phyloP scores from a whole-genome alignment of 2,329 filamentous ascomycete species.

The Cadophora sp. region DNA sequence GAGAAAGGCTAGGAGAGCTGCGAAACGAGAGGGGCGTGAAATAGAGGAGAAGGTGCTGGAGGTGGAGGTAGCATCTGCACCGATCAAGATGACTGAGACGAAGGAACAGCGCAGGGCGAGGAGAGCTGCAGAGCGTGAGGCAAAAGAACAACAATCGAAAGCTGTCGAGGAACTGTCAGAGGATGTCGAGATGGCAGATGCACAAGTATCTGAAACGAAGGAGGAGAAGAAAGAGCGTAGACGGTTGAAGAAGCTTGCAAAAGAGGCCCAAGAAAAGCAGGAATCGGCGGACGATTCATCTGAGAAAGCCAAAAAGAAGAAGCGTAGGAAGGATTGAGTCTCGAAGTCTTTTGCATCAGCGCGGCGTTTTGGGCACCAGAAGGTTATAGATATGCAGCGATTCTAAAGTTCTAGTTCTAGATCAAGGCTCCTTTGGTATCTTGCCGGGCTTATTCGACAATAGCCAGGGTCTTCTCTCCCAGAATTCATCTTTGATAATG shows the following conservation, averaged over 20 bases:
- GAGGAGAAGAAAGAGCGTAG: slow-evolving; percentile 49
- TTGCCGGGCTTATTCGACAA: slow-evolving; percentile 76
- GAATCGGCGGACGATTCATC: slow-evolving; percentile 34
- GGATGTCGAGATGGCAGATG: slow-evolving; percentile 16
- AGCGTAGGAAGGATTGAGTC: slow-evolving; percentile 36
- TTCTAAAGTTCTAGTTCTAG: slow-evolving; percentile 19
- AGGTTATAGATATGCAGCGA: slow-evolving; percentile 28
- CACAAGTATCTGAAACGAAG: slow-evolving; percentile 36
- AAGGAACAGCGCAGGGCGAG: slow-evolving; percentile 23
- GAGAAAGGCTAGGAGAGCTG: slow-evolving; percentile 22
- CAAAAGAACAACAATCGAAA: slow-evolving; percentile 13
- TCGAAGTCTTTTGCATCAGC: slow-evolving; percentile 23
- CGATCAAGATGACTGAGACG: slow-evolving; percentile 2
- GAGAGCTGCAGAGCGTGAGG: slow-evolving; percentile 20
- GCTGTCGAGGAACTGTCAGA: slow-evolving; percentile 6
- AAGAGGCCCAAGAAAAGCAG: slow-evolving; percentile 27
- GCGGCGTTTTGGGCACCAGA: slow-evolving; percentile 36
- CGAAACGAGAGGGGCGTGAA: slow-evolving; percentile 18
- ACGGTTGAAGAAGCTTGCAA: slow-evolving; percentile 44
- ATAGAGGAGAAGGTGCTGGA: slow-evolving; percentile 35
- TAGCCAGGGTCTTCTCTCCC: slow-evolving; percentile 86
- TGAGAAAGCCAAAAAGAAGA: slow-evolving; percentile 43
- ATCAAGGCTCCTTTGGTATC: slow-evolving; percentile 62
- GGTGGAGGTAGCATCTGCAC: not conserved
- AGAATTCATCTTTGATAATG: slow-evolving; percentile 95